Conservation (phyloP, 177 flowering plant genomes). For the Vitis hybrid region DNA sequence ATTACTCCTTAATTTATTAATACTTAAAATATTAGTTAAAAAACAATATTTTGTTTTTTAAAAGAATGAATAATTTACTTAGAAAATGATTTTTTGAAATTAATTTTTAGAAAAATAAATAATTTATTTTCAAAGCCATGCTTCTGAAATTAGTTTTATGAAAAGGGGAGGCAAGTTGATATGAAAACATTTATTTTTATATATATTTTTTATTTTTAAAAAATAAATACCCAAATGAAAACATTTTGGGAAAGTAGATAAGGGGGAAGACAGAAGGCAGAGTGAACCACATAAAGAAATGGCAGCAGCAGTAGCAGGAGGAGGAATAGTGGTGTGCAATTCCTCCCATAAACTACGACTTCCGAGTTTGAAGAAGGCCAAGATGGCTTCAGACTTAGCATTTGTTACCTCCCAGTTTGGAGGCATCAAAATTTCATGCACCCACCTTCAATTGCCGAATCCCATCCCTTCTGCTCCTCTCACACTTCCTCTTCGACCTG, state of each 20-base stretch:
- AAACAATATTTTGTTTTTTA: too few relatives aligned
- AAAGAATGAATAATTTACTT: too few relatives aligned
- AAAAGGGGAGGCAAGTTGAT: too few relatives aligned
- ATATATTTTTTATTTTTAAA: too few relatives aligned
- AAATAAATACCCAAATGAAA: not conserved
- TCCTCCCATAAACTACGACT: slow-evolving; percentile 7
- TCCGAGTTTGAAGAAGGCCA: slow-evolving; percentile 1
- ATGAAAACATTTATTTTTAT: too few relatives aligned
- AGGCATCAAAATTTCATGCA: slow-evolving; percentile 47
- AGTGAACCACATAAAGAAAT: not conserved
- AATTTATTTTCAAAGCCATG: too few relatives aligned
- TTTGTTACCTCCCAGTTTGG: slow-evolving; percentile 50
- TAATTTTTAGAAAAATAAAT: too few relatives aligned
- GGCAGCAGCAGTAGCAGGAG: slow-evolving; percentile 18
- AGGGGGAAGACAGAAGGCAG: not conserved
- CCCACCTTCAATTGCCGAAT: slow-evolving; percentile 8
- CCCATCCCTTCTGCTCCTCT: slow-evolving; percentile 22
- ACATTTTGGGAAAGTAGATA: not conserved
- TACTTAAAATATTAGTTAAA: too few relatives aligned
- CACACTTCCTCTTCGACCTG: slow-evolving; percentile 28
- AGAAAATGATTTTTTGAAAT: too few relatives aligned
- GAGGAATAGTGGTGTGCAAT: slow-evolving; percentile 14
- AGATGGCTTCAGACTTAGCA: slow-evolving; percentile 29
- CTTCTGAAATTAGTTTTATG: too few relatives aligned
- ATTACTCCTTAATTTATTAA: too few relatives aligned